These are phyloP conservation scores for Camellia lanceoleosa DNA, from an alignment of 148 eudicot species.

Conservation along the genomic window DNA sequence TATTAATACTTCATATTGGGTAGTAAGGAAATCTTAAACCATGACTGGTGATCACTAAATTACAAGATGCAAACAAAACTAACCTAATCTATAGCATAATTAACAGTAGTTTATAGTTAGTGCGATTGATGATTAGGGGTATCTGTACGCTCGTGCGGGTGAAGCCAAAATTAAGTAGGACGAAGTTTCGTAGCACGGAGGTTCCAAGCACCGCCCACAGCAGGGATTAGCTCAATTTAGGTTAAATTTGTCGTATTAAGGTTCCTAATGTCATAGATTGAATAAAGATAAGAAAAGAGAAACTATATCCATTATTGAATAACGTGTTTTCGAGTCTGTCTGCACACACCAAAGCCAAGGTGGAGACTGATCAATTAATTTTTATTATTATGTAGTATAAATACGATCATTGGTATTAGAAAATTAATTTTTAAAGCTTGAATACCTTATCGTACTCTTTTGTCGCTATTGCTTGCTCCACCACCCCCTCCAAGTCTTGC, in stretches of 20 bases:
- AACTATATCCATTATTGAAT: background rate
- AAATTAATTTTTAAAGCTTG: background rate
- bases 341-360: conserved; percentile 19
- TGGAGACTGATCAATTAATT: background rate
- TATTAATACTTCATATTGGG: background rate
- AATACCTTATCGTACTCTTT: background rate
- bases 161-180: background rate
- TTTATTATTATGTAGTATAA: background rate
- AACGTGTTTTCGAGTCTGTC: conserved; percentile 11
- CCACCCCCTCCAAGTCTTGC: background rate
- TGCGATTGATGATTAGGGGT: background rate
- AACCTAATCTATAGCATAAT: background rate
- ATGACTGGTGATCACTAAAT: background rate
- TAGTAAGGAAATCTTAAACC: background rate
- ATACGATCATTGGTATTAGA: conserved; percentile 4
- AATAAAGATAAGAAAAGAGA: background rate
- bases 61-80: background rate
- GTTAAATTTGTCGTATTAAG: background rate
- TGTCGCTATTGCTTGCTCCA: background rate
- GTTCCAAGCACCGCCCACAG: conserved; percentile 17
- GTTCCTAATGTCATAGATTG: conserved; percentile 3
- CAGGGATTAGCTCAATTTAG: conserved; percentile 4
- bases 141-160: background rate
- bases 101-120: background rate
- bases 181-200: conserved; percentile 20